Base-by-base conservation (phyloP, 371 early-diverging fungal genomes). In the Choanephora cucurbitarum region DNA sequence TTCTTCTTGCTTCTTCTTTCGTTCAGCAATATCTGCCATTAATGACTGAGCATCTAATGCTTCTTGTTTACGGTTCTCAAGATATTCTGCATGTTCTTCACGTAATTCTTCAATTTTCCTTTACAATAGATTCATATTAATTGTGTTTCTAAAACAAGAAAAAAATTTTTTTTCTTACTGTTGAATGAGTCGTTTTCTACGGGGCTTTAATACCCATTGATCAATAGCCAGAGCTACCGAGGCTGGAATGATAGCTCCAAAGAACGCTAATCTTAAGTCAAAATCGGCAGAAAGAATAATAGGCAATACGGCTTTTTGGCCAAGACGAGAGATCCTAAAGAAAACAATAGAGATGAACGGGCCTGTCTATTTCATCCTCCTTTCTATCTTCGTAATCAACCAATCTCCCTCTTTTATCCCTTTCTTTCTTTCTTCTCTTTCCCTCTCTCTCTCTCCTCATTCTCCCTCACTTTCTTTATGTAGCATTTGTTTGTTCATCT, bases 291-390 rank as follows among this genome's bases (percentile, higher is more conserved):
- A 77, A 22, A 96, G 70, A 5, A 89, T 69, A 39, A 96, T 79
- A 7, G 97, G 97, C n/a, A 96, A 49, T 9, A 80, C 73, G 39
- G 95, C 68, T 56, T 81, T 84, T 70, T 96, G 96, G 13, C 94
- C 95, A 43, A 96, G 73, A 3, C 95, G 86, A 47, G 83, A 81
- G 23, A 91, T 78, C 58, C 92, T 91, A 42, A 6, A 61, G 28
- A 5, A 37, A 15, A 8, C 22, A 6, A 21, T 13, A 23, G 6
- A 33, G 15, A 54, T 17, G 45, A 37, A n/a, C n/a, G n/a, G n/a
- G n/a, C n/a, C n/a, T n/a, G n/a, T n/a, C n/a, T n/a, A n/a, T n/a
- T n/a, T n/a, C n/a, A n/a, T n/a, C n/a, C 13, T 37, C 14, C n/a
- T 11, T 49, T 43, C 7, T 28, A 28, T 28, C 28, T 28, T 28